A percentile compares a stretch with the other conserved stretches of the same genome.
Conservation (phyloP, 1,284 basidiomycete genomes). For the Marasmius fiardii region DNA sequence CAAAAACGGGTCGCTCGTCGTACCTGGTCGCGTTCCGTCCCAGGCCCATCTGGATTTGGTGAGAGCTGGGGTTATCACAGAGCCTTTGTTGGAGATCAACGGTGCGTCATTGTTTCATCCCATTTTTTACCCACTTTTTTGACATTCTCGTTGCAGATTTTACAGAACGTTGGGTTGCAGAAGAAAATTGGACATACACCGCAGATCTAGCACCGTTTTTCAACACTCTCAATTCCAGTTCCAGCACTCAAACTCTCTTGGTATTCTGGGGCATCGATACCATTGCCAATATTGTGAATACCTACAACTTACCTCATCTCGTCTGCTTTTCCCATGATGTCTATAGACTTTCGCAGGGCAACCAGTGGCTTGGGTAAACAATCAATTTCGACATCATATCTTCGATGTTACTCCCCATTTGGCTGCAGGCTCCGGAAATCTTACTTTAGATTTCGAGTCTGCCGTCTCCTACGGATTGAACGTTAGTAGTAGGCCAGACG, state of each 20-base stretch:
- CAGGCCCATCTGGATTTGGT: conserved; percentile 54
- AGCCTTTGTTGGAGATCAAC: conserved; percentile 53
- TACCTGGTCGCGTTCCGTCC: conserved; percentile 52
- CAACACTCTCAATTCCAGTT: conserved; percentile 18
- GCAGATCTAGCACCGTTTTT: conserved; percentile 48
- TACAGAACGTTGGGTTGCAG: conserved; percentile 52
- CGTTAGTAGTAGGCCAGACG: conserved; percentile 44
- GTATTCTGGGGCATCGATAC: conserved; percentile 62
- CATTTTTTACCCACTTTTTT: not conserved
- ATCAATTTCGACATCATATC: conserved; percentile 54
- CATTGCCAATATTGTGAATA: conserved; percentile 44
- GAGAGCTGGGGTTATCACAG: conserved; percentile 50
- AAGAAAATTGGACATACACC: conserved; percentile 63
- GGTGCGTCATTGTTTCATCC: conserved; percentile 28
- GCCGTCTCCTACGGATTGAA: conserved; percentile 52
- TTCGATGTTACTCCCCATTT: conserved; percentile 46
- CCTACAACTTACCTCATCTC: not conserved
- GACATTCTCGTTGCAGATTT: conserved; percentile 36
- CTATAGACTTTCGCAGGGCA: conserved; percentile 48
- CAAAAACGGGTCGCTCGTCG: conserved; percentile 47
- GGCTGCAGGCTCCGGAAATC: conserved; percentile 31
- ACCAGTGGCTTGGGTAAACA: conserved; percentile 53
- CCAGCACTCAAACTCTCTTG: conserved; percentile 37
- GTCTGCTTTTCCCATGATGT: not conserved
- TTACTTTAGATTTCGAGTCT: conserved; percentile 52